A percentile compares a stretch with the other conserved stretches of the same genome.
Evolutionary conservation across 2,329 filamentous ascomycete species (phyloP).

Genomic region (Penicillium sp.): DNA sequence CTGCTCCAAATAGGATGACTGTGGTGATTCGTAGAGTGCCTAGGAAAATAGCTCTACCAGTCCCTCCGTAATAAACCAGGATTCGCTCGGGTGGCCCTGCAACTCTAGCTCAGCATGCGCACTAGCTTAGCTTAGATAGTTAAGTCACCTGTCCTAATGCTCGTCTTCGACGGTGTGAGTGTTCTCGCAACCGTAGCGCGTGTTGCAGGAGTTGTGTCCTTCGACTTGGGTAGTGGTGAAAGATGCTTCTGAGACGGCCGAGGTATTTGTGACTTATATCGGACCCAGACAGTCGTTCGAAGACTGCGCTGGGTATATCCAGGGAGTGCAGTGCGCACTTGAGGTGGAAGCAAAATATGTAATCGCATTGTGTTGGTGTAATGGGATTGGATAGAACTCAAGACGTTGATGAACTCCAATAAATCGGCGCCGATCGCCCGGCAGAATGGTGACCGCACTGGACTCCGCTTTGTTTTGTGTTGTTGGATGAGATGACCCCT

Average conservation of each 20-base stretch:
- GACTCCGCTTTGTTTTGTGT: constrained; percentile 2
- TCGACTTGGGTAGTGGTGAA: constrained; percentile 18
- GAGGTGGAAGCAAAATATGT: constrained; percentile 30
- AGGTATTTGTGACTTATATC: constrained; percentile 30
- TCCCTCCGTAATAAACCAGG: constrained; percentile 73
- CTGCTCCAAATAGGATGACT: constrained; percentile 65
- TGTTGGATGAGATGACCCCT: background rate
- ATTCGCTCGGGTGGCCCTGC: constrained; percentile 46
- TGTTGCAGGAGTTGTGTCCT: constrained; percentile 17
- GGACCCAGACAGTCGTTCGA: constrained; percentile 25
- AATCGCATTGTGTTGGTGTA: constrained; percentile 23
- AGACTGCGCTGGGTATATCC: constrained; percentile 27
- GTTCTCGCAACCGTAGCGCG: constrained; percentile 11
- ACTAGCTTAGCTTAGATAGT: background rate
- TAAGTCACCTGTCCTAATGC: constrained; percentile 29
- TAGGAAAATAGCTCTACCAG: constrained; percentile 62
- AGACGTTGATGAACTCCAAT: constrained; percentile 8
- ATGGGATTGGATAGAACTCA: constrained; percentile 6
- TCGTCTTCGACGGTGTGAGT: constrained; percentile 23
- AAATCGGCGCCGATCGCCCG: constrained; percentile 6
- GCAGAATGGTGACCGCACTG: constrained; percentile 4
- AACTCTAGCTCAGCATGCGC: constrained; percentile 13
- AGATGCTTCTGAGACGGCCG: constrained; percentile 25
- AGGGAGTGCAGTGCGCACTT: constrained; percentile 29
- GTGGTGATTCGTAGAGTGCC: constrained; percentile 68